A percentile compares a stretch with the other conserved stretches of the same genome.
Evolutionary conservation across 1,284 basidiomycete genomes (phyloP).

Genomic region (Neonothopanus nambi): DNA sequence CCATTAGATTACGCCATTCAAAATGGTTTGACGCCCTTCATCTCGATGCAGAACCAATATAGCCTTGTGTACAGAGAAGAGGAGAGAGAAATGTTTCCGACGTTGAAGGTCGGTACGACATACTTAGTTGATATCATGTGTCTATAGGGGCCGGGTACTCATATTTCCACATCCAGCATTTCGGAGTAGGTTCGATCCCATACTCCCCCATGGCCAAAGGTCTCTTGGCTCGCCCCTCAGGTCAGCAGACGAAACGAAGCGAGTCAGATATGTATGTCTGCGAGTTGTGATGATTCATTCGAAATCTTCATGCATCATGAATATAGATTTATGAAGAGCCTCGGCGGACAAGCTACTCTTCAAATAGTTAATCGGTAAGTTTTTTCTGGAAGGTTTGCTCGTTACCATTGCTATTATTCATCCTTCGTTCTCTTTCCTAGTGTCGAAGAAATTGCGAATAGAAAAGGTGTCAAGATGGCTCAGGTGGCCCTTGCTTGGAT

Average conservation of each 20-base stretch:
- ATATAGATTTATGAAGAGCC: constrained; percentile 20
- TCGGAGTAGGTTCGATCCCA: constrained; percentile 42
- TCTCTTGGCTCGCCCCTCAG: constrained; percentile 41
- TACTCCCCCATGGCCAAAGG: constrained; percentile 56
- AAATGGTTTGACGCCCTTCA: constrained; percentile 63
- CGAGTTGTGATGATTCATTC: no score
- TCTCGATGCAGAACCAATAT: constrained; percentile 73
- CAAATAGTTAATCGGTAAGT: constrained; percentile 32
- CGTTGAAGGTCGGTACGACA: constrained; percentile 39
- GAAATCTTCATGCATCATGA: no score
- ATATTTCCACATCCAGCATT: neutral
- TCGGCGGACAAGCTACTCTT: constrained; percentile 20
- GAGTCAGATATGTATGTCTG: neutral
- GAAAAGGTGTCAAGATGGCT: constrained; percentile 54
- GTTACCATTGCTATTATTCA: neutral
- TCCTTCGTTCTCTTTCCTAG: constrained; percentile 22
- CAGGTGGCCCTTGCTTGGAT: constrained; percentile 63
- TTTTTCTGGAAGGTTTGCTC: no score
- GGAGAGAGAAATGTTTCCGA: constrained; percentile 69
- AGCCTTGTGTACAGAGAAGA: constrained; percentile 63
- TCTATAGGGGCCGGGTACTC: neutral
- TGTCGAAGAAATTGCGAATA: constrained; percentile 55
- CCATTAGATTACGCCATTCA: constrained; percentile 43
- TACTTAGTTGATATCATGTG: neutral
- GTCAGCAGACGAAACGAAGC: constrained; percentile 8